A percentile compares a stretch with the other conserved stretches of the same genome.
Evolutionary conservation across 2,329 filamentous ascomycete genomes (phyloP).

Genomic region (Cordyceps fumosorosea): DNA sequence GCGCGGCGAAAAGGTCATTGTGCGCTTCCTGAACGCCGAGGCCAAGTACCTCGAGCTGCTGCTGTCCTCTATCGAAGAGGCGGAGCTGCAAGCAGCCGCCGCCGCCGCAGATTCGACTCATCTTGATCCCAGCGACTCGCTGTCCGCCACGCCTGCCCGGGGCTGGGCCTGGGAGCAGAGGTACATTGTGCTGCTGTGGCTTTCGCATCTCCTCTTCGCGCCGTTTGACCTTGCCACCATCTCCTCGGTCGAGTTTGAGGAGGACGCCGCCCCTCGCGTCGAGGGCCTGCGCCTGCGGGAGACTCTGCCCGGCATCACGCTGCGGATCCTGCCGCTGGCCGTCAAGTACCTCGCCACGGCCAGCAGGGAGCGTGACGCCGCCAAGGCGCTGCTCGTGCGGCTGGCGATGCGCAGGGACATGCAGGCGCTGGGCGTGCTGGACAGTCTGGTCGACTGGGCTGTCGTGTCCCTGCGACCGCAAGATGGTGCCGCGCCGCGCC

Average conservation of each 20-base stretch:
- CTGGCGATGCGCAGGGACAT: slow-evolving; percentile 82
- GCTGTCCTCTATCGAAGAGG: slow-evolving; percentile 64
- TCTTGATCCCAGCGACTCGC: slow-evolving; percentile 9
- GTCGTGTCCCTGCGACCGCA: slow-evolving; percentile 50
- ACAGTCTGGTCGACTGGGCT: slow-evolving; percentile 64
- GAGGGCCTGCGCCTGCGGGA: slow-evolving; percentile 48
- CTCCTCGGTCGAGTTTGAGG: slow-evolving; percentile 53
- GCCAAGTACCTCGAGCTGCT: slow-evolving; percentile 77
- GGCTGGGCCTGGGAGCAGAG: slow-evolving; percentile 76
- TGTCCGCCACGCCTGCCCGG: slow-evolving; percentile 12
- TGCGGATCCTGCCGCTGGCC: slow-evolving; percentile 64
- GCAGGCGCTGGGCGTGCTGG: slow-evolving; percentile 66
- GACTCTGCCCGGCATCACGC: slow-evolving; percentile 61
- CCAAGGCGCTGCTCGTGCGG: slow-evolving; percentile 74
- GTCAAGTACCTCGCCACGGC: slow-evolving; percentile 65
- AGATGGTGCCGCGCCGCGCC: slow-evolving; percentile 29
- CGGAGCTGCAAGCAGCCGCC: slow-evolving; percentile 28
- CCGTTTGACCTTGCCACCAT: slow-evolving; percentile 89
- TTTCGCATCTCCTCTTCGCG: slow-evolving; percentile 72
- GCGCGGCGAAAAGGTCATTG: slow-evolving; percentile 85
- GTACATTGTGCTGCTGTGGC: slow-evolving; percentile 83
- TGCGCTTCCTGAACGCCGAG: slow-evolving; percentile 86
- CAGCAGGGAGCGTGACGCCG: slow-evolving; percentile 84
- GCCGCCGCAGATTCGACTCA: slow-evolving; percentile 10
- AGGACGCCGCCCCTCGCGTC: slow-evolving; percentile 36